These are phyloP conservation scores for Starmerella gropengiesseri DNA, from an alignment of 805 yeast species.

Conservation along the genomic window DNA sequence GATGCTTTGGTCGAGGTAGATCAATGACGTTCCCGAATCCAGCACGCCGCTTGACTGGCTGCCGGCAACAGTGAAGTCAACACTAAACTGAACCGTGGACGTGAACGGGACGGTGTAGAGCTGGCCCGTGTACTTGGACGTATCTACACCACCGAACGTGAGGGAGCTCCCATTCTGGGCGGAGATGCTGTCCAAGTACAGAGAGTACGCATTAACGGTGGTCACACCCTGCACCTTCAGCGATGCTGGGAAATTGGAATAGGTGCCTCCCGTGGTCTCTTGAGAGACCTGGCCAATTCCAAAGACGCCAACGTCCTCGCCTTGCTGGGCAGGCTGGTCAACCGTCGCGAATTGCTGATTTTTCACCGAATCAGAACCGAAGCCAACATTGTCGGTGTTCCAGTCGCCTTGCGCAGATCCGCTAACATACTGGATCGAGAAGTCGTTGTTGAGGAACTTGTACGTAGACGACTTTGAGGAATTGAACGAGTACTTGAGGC, in stretches of 20 bases:
- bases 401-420: constrained; percentile 39
- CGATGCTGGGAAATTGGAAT: constrained; percentile 29
- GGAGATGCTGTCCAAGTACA: constrained; percentile 33
- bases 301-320: constrained; percentile 15
- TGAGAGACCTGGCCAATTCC: constrained; percentile 15
- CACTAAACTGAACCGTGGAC: constrained; percentile 11
- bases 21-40: constrained; percentile 46
- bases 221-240: constrained; percentile 35
- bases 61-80: constrained; percentile 16
- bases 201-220: constrained; percentile 35
- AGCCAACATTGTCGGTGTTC: constrained; percentile 49
- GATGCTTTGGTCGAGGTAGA: constrained; percentile 33
- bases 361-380: constrained; percentile 39
- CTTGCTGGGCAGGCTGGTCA: not conserved
- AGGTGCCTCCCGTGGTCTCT: constrained; percentile 17
- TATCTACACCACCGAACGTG: constrained; percentile 59
- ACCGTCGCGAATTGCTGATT: constrained; percentile 17
- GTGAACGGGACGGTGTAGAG: constrained; percentile 23
- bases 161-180: constrained; percentile 18
- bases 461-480: constrained; percentile 22
- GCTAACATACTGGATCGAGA: constrained; percentile 30
- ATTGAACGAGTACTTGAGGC: constrained; percentile 10
- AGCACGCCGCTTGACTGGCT: constrained; percentile 23
- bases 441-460: constrained; percentile 20
- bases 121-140: constrained; percentile 45